These are phyloP conservation scores for Neopestalotiopsis rosae DNA, from an alignment of 2,329 filamentous ascomycete genomes.

Conservation along the genomic window DNA sequence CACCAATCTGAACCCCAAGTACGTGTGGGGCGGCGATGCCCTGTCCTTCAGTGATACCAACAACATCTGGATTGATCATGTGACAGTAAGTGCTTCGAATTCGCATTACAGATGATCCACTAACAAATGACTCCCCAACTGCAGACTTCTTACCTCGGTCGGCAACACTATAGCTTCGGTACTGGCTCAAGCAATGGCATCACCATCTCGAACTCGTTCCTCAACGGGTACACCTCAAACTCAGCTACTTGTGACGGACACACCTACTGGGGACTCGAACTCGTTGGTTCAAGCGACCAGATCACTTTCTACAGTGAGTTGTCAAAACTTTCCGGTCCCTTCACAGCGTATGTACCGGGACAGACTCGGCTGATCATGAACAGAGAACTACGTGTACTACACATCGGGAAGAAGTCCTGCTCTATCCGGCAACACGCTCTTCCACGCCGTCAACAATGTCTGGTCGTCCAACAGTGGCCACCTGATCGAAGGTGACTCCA, in stretches of 20 bases:
- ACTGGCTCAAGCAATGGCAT: constrained; percentile 40
- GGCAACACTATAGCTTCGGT: constrained; percentile 47
- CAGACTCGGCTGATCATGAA: not conserved
- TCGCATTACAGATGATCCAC: too few relatives aligned
- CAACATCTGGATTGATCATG: constrained; percentile 35
- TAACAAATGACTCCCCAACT: not conserved
- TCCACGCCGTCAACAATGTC: constrained; percentile 38
- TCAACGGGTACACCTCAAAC: constrained; percentile 47
- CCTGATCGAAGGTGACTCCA: constrained; percentile 30
- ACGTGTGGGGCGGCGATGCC: constrained; percentile 63
- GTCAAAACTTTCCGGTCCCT: not conserved
- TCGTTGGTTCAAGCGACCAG: constrained; percentile 6
- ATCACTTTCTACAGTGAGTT: constrained; percentile 12
- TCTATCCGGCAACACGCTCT: constrained; percentile 32
- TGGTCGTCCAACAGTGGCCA: constrained; percentile 34
- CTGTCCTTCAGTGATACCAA: constrained; percentile 49
- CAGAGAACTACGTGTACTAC: constrained; percentile 23
- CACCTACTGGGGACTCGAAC: constrained; percentile 47
- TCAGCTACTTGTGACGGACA: constrained; percentile 50
- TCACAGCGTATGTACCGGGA: too few relatives aligned
- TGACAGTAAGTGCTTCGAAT: constrained; percentile 6
- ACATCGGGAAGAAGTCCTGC: constrained; percentile 33
- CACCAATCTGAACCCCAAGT: constrained; percentile 58
- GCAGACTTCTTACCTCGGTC: constrained; percentile 44
- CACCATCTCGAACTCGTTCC: constrained; percentile 52